Percentiles rank a stretch among this genome's conserved stretches.
Evolutionary conservation across 805 yeast genomes (phyloP).

Genomic region (Wickerhamiella kazuoi): DNA sequence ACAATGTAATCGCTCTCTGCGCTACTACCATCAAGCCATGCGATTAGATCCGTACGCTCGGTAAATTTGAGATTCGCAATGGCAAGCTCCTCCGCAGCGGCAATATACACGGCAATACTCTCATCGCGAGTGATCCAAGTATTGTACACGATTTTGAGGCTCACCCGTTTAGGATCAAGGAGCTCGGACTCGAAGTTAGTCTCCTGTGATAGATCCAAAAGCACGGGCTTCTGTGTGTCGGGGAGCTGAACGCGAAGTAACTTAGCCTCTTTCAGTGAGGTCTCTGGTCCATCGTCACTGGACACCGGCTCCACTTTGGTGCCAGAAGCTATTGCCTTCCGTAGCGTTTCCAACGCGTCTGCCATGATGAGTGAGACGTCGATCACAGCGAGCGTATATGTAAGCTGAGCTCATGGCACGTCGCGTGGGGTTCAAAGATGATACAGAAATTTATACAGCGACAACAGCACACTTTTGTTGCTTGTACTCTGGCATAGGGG

Average conservation of each 20-base stretch:
- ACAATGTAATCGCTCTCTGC: conserved; percentile 39
- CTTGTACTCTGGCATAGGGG: too few relatives aligned
- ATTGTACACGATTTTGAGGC: conserved; percentile 44
- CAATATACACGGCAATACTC: conserved; percentile 64
- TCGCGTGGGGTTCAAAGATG: neutral
- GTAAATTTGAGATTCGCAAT: conserved; percentile 61
- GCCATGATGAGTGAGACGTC: neutral
- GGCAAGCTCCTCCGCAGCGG: conserved; percentile 45
- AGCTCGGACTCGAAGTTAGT: neutral
- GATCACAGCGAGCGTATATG: neutral
- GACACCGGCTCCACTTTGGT: neutral
- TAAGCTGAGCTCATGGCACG: neutral
- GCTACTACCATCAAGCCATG: conserved; percentile 62
- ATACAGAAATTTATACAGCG: neutral
- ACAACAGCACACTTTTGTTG: too few relatives aligned
- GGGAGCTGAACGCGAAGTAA: neutral
- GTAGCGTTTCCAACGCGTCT: neutral
- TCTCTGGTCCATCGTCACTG: neutral
- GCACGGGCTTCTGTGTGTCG: neutral
- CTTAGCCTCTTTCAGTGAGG: neutral
- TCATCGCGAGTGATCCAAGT: conserved; percentile 65
- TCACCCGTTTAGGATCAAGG: neutral
- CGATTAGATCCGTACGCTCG: conserved; percentile 67
- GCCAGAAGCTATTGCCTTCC: neutral
- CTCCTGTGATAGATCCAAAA: neutral